Conservation (phyloP, 768 basidiomycete species). For the Artomyces pyxidatus region DNA sequence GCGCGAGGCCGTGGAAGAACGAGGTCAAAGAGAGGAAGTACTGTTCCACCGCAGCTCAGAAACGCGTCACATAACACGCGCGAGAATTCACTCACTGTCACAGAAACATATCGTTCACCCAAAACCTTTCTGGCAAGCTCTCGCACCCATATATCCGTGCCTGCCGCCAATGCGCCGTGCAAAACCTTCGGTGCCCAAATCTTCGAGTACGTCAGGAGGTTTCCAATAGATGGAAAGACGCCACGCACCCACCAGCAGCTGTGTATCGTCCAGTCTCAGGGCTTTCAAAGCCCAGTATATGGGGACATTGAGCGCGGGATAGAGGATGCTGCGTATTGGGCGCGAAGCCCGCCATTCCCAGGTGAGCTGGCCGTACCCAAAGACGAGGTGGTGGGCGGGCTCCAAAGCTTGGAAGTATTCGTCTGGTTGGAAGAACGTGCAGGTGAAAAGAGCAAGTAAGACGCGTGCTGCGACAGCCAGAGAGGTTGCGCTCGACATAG, state of each 20-base stretch:
- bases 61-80: not conserved
- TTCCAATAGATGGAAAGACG: slow-evolving; percentile 2
- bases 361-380: slow-evolving; percentile 85
- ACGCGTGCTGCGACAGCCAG: slow-evolving; percentile 46
- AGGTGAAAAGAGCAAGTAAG: slow-evolving; percentile 56
- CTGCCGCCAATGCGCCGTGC: slow-evolving; percentile 68
- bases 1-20: slow-evolving; percentile 77
- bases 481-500: not conserved
- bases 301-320: slow-evolving; percentile 75
- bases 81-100: slow-evolving; percentile 48
- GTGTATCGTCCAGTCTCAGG: slow-evolving; percentile 43
- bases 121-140: slow-evolving; percentile 50
- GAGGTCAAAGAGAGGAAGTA: slow-evolving; percentile 74
- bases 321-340: slow-evolving; percentile 75
- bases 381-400: slow-evolving; percentile 81
- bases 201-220: slow-evolving; percentile 29
- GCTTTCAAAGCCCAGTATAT: slow-evolving; percentile 64
- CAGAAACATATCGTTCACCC: slow-evolving; percentile 47
- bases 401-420: slow-evolving; percentile 95
- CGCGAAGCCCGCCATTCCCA: slow-evolving; percentile 85
- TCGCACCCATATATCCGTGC: slow-evolving; percentile 71
- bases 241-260: slow-evolving; percentile 51
- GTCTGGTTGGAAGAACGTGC: slow-evolving; percentile 93
- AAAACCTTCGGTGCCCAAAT: slow-evolving; percentile 66
- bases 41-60: slow-evolving; percentile 30